Evolutionary conservation across 805 yeast species (phyloP), one percentile per base, ranked within the genome.

Genomic region (Diddensiella caesifluorescens): DNA sequence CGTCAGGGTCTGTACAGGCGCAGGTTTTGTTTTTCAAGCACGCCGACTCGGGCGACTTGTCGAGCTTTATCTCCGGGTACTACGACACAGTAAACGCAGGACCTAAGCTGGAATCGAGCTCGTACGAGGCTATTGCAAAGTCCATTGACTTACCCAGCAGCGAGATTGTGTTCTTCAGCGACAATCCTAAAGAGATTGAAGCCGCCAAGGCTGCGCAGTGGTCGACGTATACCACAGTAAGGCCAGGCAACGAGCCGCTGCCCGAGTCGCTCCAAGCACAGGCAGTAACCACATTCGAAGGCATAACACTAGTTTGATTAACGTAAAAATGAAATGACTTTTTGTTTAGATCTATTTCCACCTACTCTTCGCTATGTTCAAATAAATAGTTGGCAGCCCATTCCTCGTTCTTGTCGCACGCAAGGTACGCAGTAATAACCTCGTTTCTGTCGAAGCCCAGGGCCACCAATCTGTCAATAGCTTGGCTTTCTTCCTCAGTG

Each of bases 331-430:
- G 20, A 18, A 12, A 23, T 9, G 7, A 19, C 29, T 9, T 12
- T 13, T 30, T 13, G 12, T n/a, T 29, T 29, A 7, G 15, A n/a
- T 9, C 15, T 29, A 29, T 10, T 13, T 41, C 40, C 22, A 51
- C 45, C 20, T 53, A 55, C 3, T 52, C 56, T 25, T 42, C 28
- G 25, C 66, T 70, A 42, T 69, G 67, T 54, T 68, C 73, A 41
- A 92, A 84, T 54, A 92, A 71, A 58, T 87, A 77, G 67, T 92
- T 92, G 18, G 97, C 98, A 32, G 98, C 88, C 56, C 86, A 75
- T 69, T 90, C 96, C 68, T 92, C 98, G 65, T 92, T 87, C 68
- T 88, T 90, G 58, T 92, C 98, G 65, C 98, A 92, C 31, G 97
- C 97, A 73, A 92, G 80, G 68, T 86, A 92, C 22, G 94, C 95